Conservation (phyloP, 2,329 filamentous ascomycete species). For the Trichoderma guizhouense region DNA sequence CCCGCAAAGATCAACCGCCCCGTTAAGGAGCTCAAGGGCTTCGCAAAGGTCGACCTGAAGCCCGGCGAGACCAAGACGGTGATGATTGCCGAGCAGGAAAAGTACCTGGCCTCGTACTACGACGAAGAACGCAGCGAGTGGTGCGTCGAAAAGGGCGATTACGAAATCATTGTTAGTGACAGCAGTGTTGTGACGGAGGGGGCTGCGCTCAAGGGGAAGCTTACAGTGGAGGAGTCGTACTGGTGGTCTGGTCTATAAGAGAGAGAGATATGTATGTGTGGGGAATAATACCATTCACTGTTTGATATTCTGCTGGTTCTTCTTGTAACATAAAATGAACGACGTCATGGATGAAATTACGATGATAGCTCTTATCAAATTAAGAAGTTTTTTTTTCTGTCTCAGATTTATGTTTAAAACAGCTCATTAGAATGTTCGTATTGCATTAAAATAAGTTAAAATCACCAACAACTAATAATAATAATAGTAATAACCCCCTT, state of each 20-base stretch:
- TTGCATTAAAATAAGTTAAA: neutral
- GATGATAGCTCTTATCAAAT: neutral
- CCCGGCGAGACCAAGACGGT: slow-evolving; percentile 57
- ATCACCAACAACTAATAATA: neutral
- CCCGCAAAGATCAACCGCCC: slow-evolving; percentile 53
- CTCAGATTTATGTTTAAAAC: neutral
- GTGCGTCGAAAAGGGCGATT: slow-evolving; percentile 63
- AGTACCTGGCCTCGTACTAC: slow-evolving; percentile 67
- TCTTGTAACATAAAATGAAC: neutral
- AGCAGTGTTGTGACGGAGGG: slow-evolving; percentile 50
- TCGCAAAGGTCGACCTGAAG: slow-evolving; percentile 60
- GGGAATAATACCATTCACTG: neutral
- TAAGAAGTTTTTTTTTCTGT: neutral
- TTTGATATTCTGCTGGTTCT: neutral
- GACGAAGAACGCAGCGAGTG: slow-evolving; percentile 65
- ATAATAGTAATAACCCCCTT: neutral
- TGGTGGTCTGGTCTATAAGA: slow-evolving; percentile 51
- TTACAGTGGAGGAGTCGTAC: slow-evolving; percentile 57
- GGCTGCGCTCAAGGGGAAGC: slow-evolving; percentile 48
- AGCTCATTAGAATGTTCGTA: neutral
- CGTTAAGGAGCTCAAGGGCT: slow-evolving; percentile 62
- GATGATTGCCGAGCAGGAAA: slow-evolving; percentile 55
- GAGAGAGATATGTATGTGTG: neutral
- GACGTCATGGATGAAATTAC: neutral
- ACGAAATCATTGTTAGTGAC: slow-evolving; percentile 58